Percentiles rank a stretch among this genome's conserved stretches.
phyloP scores from a whole-genome alignment of 2,329 filamentous ascomycete species.

The Davidsoniella australis region DNA sequence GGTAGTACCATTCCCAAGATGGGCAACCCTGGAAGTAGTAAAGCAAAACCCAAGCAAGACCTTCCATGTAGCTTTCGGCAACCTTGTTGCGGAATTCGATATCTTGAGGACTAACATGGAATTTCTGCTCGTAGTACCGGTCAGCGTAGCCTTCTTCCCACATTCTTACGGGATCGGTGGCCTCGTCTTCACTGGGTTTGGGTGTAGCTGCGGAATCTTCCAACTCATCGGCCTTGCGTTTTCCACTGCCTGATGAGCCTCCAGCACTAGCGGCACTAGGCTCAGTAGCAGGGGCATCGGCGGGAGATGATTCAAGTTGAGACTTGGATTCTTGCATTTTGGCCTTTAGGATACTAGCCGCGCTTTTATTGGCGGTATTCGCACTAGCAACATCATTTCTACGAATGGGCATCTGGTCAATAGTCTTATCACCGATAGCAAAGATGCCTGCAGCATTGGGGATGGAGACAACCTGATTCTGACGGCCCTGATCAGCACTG shows the following conservation, averaged over 20 bases:
- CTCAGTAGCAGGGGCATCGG: not conserved
- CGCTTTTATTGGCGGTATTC: slow-evolving; percentile 81
- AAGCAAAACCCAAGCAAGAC: slow-evolving; percentile 81
- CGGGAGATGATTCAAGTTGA: no score
- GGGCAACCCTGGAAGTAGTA: slow-evolving; percentile 98
- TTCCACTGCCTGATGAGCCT: slow-evolving; percentile 20
- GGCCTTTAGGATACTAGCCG: slow-evolving; percentile 73
- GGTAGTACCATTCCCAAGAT: slow-evolving; percentile 98
- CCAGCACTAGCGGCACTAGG: not conserved
- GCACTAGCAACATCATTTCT: slow-evolving; percentile 58
- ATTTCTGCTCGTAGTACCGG: slow-evolving; percentile 95
- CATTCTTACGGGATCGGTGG: slow-evolving; percentile 66
- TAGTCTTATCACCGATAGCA: slow-evolving; percentile 26
- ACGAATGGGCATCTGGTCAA: slow-evolving; percentile 73
- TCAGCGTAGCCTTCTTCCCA: slow-evolving; percentile 96
- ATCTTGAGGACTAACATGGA: slow-evolving; percentile 65
- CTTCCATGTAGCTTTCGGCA: slow-evolving; percentile 81
- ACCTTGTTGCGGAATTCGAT: slow-evolving; percentile 78
- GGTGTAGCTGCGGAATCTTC: slow-evolving; percentile 28
- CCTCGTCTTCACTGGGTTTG: slow-evolving; percentile 45
- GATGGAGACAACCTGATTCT: slow-evolving; percentile 11
- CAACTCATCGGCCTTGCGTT: slow-evolving; percentile 60
- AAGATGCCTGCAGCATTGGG: slow-evolving; percentile 10
- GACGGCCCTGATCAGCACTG: slow-evolving; percentile 9
- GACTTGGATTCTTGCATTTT: slow-evolving; percentile 40